Conservation (phyloP, 2,329 filamentous ascomycete genomes). For the Monosporascus sp. region DNA sequence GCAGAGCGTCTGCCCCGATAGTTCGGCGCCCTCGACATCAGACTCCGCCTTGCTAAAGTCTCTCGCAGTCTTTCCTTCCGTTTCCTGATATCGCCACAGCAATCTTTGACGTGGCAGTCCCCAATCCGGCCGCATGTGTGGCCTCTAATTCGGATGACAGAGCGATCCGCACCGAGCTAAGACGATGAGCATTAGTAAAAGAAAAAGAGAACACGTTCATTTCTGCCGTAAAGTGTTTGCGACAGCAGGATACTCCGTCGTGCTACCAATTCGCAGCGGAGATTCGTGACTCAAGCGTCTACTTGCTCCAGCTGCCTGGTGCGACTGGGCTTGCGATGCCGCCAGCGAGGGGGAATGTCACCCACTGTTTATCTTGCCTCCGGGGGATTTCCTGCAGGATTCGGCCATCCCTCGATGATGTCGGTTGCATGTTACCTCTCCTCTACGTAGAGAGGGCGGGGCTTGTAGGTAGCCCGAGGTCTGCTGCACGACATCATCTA, state of each 20-base stretch:
- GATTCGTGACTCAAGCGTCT: conserved; percentile 5
- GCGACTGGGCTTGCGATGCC: neutral
- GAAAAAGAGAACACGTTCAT: neutral
- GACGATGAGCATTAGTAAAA: conserved; percentile 15
- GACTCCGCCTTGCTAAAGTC: conserved; percentile 1
- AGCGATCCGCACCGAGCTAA: conserved; percentile 20
- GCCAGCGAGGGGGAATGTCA: neutral
- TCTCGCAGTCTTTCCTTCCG: neutral
- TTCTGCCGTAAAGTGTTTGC: conserved; percentile 20
- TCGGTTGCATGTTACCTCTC: neutral
- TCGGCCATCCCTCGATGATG: neutral
- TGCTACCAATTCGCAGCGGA: conserved; percentile 15
- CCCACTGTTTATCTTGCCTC: neutral
- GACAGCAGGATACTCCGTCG: conserved; percentile 19
- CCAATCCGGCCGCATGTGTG: conserved; percentile 21
- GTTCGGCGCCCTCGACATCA: neutral
- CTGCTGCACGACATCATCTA: conserved; percentile 20
- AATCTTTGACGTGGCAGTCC: conserved; percentile 27
- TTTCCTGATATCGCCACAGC: conserved; percentile 17
- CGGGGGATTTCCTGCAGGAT: neutral
- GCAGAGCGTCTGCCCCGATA: neutral
- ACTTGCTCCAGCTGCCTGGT: neutral
- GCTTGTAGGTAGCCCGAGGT: conserved; percentile 10
- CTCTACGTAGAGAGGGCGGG: conserved; percentile 1
- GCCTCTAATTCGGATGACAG: conserved; percentile 22